Base-by-base conservation (phyloP, 1,284 basidiomycete genomes). In the Fomitiporia mediterranea region DNA sequence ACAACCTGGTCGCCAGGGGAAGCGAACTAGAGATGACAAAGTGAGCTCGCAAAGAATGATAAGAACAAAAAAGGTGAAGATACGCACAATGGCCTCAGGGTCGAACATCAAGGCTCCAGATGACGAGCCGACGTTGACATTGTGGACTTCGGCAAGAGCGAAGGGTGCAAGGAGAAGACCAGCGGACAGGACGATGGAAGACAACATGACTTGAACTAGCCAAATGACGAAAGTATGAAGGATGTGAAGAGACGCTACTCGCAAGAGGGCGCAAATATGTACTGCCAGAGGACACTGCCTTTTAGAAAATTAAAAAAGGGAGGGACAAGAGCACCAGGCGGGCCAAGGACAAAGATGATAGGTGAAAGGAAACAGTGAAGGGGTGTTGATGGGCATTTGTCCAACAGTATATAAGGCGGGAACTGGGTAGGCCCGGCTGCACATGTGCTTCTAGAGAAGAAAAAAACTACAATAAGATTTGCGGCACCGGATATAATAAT, bases 1-100 rank as follows among this genome's bases (percentile, higher is more conserved):
- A 77, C 70, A 53, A 85, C 80, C 66, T 78, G 75, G 67, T 84
- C 82, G 53, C 82, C 82, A 57, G 70, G 64, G 39, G 68, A 58
- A 43, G 80, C 81, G 56, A 64, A 68, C 80, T 81, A 59, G 9
- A 42, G 5, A 27, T 4, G 47, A 37, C 23, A 59, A 43, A 43
- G 34, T 32, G 44, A 27, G 15, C n/a, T n/a, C n/a, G n/a, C n/a
- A 13, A 59, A 35, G 19, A 17, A 27, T 9, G 15, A 28, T 7
- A 23, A 30, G 5, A 37, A 50, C 28, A 55, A 60, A 17, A 34
- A 47, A 51, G 17, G 23, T 3, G 13, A 25, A 28, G 21, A 40
- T 38, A 72, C 78, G 53, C 60, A 83, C 82, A 58, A 83, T 76
- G 27, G 76, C 75, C 57, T 79, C 75, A 11, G 82, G 82, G 35